Base-by-base conservation (phyloP, 2,329 filamentous ascomycete genomes). In the Calonectria hawksworthii region DNA sequence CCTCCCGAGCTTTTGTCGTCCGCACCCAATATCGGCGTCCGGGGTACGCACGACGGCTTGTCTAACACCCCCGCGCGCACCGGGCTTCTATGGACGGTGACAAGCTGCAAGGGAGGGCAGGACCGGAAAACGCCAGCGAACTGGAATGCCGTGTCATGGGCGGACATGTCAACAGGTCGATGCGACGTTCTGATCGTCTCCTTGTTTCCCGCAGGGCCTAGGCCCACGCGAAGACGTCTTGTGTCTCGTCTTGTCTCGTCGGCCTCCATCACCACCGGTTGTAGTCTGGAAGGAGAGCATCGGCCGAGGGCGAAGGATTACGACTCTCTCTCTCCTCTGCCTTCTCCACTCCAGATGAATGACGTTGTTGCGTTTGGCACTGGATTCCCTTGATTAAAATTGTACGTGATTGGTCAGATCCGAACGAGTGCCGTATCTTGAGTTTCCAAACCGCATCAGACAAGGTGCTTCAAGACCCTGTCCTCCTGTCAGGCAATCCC, bases 191-290 rank as follows among this genome's bases (percentile, higher is more conserved):
- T n/a, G 36, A 56, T 51, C 26, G n/a, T 52, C 51, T 72, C 51
- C 54, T 67, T 18, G 51, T 41, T 70, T 65, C 67, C 69, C 71
- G 64, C 47, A 73, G 52, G 52, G 68, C 54, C 34, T 47, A 26
- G 61, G 61, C 51, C 21, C 70, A 51, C n/a, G 61, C 41, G 51
- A 65, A 59, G 47, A 38, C 38, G 52, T 44, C 59, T 23, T 23
- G 68, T 71, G 78, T 30, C 70, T 54, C 51, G 61, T 67, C 74
- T 63, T 73, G 70, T 77, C 70, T 73, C 63, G 30, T 74, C 69
- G 68, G 44, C 28, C 28, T 68, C 65, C 69, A 44, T 76, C 54
- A 47, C 65, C 32, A 23, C 36, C 41, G 70, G 26, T 69, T 73
- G 56, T 56, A 74, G 70, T 76, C 78, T 75, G 72, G 50, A 74